phyloP scores from a whole-genome alignment of 495 filamentous ascomycete species.

The Penicillium atrosanguineum region DNA sequence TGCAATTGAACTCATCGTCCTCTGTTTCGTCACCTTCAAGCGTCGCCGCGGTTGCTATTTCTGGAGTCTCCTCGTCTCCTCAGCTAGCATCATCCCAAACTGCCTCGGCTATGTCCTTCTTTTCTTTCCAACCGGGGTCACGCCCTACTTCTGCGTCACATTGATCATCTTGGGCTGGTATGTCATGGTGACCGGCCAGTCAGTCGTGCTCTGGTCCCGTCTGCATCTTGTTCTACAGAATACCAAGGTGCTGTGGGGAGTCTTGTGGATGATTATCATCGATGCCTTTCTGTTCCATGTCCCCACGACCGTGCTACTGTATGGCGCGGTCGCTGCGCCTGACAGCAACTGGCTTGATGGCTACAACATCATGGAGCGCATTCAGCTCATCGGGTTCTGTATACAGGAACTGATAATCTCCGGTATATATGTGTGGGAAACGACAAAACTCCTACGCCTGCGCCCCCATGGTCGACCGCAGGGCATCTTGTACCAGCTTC shows the following conservation, averaged over 20 bases:
- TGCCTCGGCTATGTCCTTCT: conserved; percentile 44
- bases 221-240: conserved; percentile 45
- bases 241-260: conserved; percentile 29
- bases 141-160: conserved; percentile 32
- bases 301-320: conserved; percentile 42
- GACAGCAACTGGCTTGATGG: conserved; percentile 30
- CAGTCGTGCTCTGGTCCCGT: conserved; percentile 49
- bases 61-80: conserved; percentile 48
- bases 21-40: conserved; percentile 48
- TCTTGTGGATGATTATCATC: conserved; percentile 44
- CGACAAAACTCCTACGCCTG: conserved; percentile 41
- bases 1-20: conserved; percentile 43
- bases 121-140: conserved; percentile 35
- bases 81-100: conserved; percentile 37
- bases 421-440: conserved; percentile 54
- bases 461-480: conserved; percentile 24
- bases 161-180: conserved; percentile 45
- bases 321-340: conserved; percentile 30
- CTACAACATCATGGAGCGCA: conserved; percentile 51
- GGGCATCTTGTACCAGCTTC: conserved; percentile 42
- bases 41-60: conserved; percentile 48
- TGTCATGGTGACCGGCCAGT: conserved; percentile 48
- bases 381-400: conserved; percentile 53
- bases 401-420: conserved; percentile 57
- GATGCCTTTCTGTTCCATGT: conserved; percentile 44